Percentiles rank a stretch among this genome's conserved stretches.
Conservation (phyloP, 257 asterid genomes). For the Primulina tabacum region DNA sequence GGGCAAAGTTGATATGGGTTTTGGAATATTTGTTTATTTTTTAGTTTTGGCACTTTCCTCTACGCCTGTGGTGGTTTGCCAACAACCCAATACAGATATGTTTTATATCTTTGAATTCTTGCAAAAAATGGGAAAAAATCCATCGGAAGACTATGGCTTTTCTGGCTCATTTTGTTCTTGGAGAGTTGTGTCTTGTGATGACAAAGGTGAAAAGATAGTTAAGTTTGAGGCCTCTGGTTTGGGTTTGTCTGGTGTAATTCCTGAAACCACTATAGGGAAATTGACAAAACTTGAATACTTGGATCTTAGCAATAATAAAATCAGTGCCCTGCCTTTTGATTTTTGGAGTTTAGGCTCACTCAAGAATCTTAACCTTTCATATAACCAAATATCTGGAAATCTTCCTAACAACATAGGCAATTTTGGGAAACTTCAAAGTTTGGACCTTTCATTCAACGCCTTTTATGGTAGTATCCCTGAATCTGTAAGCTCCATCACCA, state of each 20-base stretch:
- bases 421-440: conserved; percentile 63
- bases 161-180: conserved; percentile 70
- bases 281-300: conserved; percentile 55
- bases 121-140: conserved; percentile 54
- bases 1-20: conserved; percentile 49
- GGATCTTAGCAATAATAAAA: conserved; percentile 81
- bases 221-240: conserved; percentile 52
- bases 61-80: conserved; percentile 45
- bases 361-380: conserved; percentile 62
- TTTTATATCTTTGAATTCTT: conserved; percentile 60
- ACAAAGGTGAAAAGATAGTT: conserved; percentile 46
- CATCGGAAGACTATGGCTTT: conserved; percentile 37
- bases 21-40: conserved; percentile 39
- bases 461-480: conserved; percentile 72
- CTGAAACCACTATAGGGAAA: conserved; percentile 86
- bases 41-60: conserved; percentile 41
- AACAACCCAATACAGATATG: conserved; percentile 72
- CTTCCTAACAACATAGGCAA: conserved; percentile 77
- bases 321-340: conserved; percentile 76
- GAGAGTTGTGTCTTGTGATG: conserved; percentile 76
- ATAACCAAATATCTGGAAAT: conserved; percentile 49
- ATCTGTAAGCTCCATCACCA: conserved; percentile 56
- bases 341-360: conserved; percentile 87
- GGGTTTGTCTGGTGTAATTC: conserved; percentile 74
- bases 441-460: conserved; percentile 78